phyloP scores from a whole-genome alignment of 2,329 filamentous ascomycete genomes.

The Pleoardoris graminearum region DNA sequence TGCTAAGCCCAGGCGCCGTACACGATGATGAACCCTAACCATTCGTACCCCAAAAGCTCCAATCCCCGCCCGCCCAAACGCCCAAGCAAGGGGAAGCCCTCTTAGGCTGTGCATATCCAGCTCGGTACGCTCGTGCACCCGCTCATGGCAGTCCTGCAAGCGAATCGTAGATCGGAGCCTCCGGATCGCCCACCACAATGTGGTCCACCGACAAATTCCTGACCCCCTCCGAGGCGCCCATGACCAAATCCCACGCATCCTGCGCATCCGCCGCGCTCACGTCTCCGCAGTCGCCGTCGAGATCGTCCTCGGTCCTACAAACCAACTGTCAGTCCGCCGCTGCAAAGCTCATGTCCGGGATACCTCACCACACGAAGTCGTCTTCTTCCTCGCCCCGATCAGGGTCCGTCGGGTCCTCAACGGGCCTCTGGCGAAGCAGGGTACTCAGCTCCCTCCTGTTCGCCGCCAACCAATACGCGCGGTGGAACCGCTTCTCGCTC shows the following conservation, averaged over 20 bases:
- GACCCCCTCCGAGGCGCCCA: neutral
- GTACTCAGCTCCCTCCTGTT: conserved; percentile 15
- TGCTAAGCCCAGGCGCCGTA: too few relatives aligned
- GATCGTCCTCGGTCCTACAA: too few relatives aligned
- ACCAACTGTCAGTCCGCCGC: conserved; percentile 66
- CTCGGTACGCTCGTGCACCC: too few relatives aligned
- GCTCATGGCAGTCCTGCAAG: neutral
- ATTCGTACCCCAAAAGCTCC: too few relatives aligned
- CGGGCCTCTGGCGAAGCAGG: conserved; percentile 49
- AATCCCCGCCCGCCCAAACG: too few relatives aligned
- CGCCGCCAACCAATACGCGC: conserved; percentile 35
- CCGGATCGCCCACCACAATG: neutral
- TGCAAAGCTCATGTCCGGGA: conserved; percentile 98
- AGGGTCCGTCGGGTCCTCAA: conserved; percentile 99
- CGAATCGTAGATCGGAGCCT: neutral
- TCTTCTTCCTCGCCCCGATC: conserved; percentile 90
- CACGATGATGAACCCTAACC: too few relatives aligned
- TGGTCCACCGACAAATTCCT: neutral
- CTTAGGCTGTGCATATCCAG: too few relatives aligned
- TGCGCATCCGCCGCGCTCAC: neutral
- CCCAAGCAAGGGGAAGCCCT: too few relatives aligned
- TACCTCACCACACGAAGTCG: conserved; percentile 86
- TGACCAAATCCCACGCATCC: neutral
- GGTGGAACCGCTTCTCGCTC: conserved; percentile 30
- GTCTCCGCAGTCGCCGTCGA: neutral